phyloP scores from a whole-genome alignment of 495 filamentous ascomycete genomes.

The Aspergillus baeticus region DNA sequence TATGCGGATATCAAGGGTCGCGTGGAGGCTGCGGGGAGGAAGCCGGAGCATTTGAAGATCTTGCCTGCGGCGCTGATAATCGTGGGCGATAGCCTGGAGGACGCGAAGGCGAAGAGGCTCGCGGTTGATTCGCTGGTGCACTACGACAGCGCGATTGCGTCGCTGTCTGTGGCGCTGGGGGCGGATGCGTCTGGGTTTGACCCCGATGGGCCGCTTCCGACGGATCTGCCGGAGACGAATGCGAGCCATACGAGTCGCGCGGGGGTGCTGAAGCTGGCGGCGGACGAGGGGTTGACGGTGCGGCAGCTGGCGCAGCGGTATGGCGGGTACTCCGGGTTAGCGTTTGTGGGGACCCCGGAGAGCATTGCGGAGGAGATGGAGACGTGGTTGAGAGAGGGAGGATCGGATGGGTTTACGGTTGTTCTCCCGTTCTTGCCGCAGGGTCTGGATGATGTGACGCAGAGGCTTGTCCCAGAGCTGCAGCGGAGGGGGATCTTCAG shows the following conservation, averaged over 20 bases:
- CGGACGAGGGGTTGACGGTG: constrained; percentile 43
- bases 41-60: constrained; percentile 48
- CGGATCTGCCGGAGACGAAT: constrained; percentile 50
- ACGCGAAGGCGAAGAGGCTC: constrained; percentile 48
- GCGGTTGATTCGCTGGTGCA: constrained; percentile 52
- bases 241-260: constrained; percentile 51
- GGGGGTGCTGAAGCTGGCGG: constrained; percentile 40
- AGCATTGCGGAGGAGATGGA: constrained; percentile 51
- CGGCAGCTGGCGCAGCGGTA: constrained; percentile 51
- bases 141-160: constrained; percentile 56
- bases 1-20: constrained; percentile 53
- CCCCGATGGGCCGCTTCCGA: constrained; percentile 48
- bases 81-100: constrained; percentile 41
- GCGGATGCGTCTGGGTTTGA: constrained; percentile 47
- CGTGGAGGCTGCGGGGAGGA: constrained; percentile 40
- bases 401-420: constrained; percentile 46
- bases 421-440: constrained; percentile 50
- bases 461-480: constrained; percentile 49
- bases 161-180: constrained; percentile 48
- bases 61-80: constrained; percentile 52
- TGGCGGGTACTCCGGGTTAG: constrained; percentile 50
- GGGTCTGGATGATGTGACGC: constrained; percentile 49
- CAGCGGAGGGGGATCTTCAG: constrained; percentile 51
- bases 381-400: constrained; percentile 45
- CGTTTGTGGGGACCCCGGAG: constrained; percentile 50